Evolutionary conservation across 2,329 filamentous ascomycete species (phyloP).

Genomic region (Cercospora sp.): DNA sequence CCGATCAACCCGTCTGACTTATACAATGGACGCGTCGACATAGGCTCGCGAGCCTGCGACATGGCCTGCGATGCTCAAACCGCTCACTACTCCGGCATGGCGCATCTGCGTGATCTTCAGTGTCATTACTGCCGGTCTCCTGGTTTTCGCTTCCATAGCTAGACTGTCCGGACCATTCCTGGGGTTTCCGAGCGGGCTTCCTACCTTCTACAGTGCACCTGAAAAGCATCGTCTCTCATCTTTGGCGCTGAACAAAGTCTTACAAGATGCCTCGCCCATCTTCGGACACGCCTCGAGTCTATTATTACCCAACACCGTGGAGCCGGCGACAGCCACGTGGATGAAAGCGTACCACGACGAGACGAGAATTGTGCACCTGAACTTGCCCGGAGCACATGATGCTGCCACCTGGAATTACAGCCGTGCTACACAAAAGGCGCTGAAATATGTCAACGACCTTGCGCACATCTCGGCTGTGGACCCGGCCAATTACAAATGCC

Average conservation of each 20-base stretch:
- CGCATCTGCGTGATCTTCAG: slow-evolving; percentile 17
- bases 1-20: not conserved
- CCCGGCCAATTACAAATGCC: slow-evolving; percentile 47
- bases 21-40: not conserved
- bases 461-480: slow-evolving; percentile 41
- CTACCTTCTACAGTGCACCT: not conserved
- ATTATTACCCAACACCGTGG: slow-evolving; percentile 20
- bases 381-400: slow-evolving; percentile 56
- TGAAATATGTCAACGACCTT: slow-evolving; percentile 46
- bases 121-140: slow-evolving; percentile 17
- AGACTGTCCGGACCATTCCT: slow-evolving; percentile 16
- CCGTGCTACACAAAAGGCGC: slow-evolving; percentile 44
- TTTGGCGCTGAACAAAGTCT: slow-evolving; percentile 47
- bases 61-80: slow-evolving; percentile 3
- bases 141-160: slow-evolving; percentile 22
- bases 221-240: slow-evolving; percentile 31
- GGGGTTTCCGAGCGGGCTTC: slow-evolving; percentile 8
- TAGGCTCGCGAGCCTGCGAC: slow-evolving; percentile 7
- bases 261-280: slow-evolving; percentile 46
- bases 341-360: slow-evolving; percentile 50
- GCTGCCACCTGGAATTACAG: slow-evolving; percentile 56
- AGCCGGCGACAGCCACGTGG: slow-evolving; percentile 43
- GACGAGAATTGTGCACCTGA: slow-evolving; percentile 50
- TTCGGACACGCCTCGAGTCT: slow-evolving; percentile 39
- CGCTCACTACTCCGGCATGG: slow-evolving; percentile 5